Conservation (phyloP, 2,329 filamentous ascomycete genomes). For the Colletotrichum cordylinicola region DNA sequence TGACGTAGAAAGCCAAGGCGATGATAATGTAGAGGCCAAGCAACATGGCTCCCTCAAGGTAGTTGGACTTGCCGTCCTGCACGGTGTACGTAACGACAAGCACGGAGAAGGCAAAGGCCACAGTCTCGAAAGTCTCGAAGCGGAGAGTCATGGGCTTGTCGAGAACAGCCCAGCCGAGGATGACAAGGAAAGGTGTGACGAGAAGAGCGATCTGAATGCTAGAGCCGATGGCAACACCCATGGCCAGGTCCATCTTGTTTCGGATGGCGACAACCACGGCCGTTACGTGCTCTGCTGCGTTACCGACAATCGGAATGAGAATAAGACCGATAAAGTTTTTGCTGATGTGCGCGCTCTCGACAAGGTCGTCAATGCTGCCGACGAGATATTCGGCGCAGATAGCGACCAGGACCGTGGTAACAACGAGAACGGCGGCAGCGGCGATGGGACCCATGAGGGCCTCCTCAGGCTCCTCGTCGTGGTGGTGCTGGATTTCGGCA, state of each 20-base stretch:
- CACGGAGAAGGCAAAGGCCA: slow-evolving; percentile 78
- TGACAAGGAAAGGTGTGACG: slow-evolving; percentile 80
- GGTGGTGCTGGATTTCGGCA: slow-evolving; percentile 43
- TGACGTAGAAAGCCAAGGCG: slow-evolving; percentile 65
- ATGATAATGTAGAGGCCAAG: slow-evolving; percentile 64
- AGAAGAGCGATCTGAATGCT: slow-evolving; percentile 84
- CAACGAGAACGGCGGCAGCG: slow-evolving; percentile 69
- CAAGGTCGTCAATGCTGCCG: slow-evolving; percentile 75
- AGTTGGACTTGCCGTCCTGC: slow-evolving; percentile 84
- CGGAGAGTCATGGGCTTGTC: slow-evolving; percentile 76
- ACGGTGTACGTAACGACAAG: slow-evolving; percentile 79
- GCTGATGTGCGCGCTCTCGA: slow-evolving; percentile 73
- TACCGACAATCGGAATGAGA: slow-evolving; percentile 80
- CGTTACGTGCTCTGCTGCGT: slow-evolving; percentile 82
- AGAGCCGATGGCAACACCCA: slow-evolving; percentile 82
- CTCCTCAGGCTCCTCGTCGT: slow-evolving; percentile 44
- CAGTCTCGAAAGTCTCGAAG: slow-evolving; percentile 82
- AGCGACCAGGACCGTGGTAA: slow-evolving; percentile 73
- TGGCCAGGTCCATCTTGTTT: slow-evolving; percentile 77
- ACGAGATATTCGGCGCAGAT: slow-evolving; percentile 81
- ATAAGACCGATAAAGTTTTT: slow-evolving; percentile 84
- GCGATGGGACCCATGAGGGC: slow-evolving; percentile 67
- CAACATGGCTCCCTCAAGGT: slow-evolving; percentile 79
- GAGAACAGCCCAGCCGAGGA: slow-evolving; percentile 80
- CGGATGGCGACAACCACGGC: slow-evolving; percentile 80